A percentile compares a stretch with the other conserved stretches of the same genome.
phyloP scores from a whole-genome alignment of 345 rosid genomes.

The Excoecaria agallocha region DNA sequence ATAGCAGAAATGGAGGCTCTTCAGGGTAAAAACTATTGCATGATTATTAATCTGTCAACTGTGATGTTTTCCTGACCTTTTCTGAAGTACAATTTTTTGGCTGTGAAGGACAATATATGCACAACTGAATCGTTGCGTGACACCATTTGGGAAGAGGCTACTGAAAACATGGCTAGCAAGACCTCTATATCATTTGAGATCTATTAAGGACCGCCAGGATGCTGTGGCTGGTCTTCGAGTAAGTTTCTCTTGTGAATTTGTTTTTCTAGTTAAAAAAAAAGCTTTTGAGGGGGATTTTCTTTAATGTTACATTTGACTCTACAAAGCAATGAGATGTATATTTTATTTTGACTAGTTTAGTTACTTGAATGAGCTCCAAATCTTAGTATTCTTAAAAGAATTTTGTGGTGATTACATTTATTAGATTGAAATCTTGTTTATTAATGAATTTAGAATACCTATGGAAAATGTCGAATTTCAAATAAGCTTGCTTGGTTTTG shows the following conservation, averaged over 20 bases:
- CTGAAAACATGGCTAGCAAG: constrained; percentile 93
- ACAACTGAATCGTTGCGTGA: constrained; percentile 87
- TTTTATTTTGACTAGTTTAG: background rate
- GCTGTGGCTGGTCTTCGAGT: constrained; percentile 61
- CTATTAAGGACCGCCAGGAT: constrained; percentile 90
- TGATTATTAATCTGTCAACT: constrained; percentile 17
- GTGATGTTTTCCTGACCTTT: constrained; percentile 13
- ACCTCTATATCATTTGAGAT: constrained; percentile 60
- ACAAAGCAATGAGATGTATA: background rate
- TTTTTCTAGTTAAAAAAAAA: no score
- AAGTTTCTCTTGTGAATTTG: no score
- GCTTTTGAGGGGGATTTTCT: background rate
- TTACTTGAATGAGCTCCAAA: background rate
- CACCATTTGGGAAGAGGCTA: constrained; percentile 90
- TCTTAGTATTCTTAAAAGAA: background rate
- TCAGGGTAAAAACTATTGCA: constrained; percentile 55
- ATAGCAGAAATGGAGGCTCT: constrained; percentile 76
- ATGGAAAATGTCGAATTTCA: background rate
- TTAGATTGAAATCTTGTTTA: background rate
- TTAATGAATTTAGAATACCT: background rate
- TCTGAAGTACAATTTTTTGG: constrained; percentile 23
- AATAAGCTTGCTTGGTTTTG: background rate
- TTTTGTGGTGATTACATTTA: background rate
- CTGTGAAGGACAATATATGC: constrained; percentile 75
- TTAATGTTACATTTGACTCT: background rate